A percentile compares a stretch with the other conserved stretches of the same genome.
Conservation (phyloP, 352 stramenopile genomes). For the Saprolegnia parasitica region DNA sequence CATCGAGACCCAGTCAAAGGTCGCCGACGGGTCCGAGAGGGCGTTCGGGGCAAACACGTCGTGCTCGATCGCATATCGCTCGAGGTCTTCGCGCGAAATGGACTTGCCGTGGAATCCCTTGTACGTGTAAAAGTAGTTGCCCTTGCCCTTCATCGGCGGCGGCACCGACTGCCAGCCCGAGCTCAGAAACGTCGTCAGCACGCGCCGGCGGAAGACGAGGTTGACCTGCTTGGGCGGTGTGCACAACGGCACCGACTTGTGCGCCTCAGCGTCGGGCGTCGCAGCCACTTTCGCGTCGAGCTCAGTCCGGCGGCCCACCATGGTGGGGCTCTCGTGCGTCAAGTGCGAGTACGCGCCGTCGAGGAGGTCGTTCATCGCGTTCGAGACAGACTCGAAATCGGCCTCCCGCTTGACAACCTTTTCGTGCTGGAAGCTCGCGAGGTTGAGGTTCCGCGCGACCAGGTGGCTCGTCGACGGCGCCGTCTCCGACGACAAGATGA, state of each 20-base stretch:
- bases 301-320: no score
- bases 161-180: slow-evolving; percentile 8
- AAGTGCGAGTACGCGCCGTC: slow-evolving; percentile 12
- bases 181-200: slow-evolving; percentile 12
- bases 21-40: not conserved
- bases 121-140: slow-evolving; percentile 13
- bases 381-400: slow-evolving; percentile 2
- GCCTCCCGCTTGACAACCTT: slow-evolving; percentile 2
- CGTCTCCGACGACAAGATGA: slow-evolving; percentile 1
- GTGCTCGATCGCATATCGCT: slow-evolving; percentile 7
- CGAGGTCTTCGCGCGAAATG: slow-evolving; percentile 3
- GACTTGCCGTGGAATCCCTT: not conserved
- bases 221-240: slow-evolving; percentile 5
- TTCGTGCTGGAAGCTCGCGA: not conserved
- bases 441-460: not conserved
- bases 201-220: slow-evolving; percentile 6
- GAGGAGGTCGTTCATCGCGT: slow-evolving; percentile 12
- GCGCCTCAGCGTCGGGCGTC: not conserved
- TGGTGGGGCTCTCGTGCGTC: slow-evolving; percentile 4
- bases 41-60: not conserved
- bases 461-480: not conserved
- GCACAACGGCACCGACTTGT: not conserved
- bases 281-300: not conserved
- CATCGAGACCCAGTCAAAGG: not conserved
- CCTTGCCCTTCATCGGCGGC: not conserved